Evolutionary conservation across 2,329 filamentous ascomycete species (phyloP).

Genomic region (Fusarium brachygibbosum): DNA sequence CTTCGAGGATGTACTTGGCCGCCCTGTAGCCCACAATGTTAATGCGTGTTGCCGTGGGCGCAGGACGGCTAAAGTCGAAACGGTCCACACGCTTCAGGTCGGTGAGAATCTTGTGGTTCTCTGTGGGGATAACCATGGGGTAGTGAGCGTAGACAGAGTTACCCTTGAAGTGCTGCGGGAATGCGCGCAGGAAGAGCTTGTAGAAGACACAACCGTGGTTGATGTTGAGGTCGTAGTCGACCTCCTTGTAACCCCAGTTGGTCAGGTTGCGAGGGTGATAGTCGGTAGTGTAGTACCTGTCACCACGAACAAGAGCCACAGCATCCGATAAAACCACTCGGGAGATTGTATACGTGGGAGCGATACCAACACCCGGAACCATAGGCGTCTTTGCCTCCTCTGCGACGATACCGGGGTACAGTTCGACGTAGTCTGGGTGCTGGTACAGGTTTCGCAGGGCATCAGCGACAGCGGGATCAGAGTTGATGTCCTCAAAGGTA

Average conservation of each 20-base stretch:
- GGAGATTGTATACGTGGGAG: slow-evolving; percentile 81
- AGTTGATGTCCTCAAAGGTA: slow-evolving; percentile 87
- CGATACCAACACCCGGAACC: slow-evolving; percentile 80
- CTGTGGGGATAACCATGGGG: slow-evolving; percentile 76
- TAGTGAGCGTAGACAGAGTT: slow-evolving; percentile 88
- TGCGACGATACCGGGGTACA: slow-evolving; percentile 83
- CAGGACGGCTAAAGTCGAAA: slow-evolving; percentile 78
- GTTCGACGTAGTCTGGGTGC: slow-evolving; percentile 82
- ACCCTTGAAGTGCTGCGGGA: slow-evolving; percentile 82
- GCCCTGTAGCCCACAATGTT: slow-evolving; percentile 72
- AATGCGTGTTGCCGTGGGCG: slow-evolving; percentile 62
- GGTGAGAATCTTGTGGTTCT: slow-evolving; percentile 79
- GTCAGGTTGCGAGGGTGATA: slow-evolving; percentile 81
- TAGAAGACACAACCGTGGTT: slow-evolving; percentile 89
- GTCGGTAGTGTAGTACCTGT: slow-evolving; percentile 84
- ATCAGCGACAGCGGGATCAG: slow-evolving; percentile 77
- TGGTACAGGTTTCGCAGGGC: slow-evolving; percentile 77
- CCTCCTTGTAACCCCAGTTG: slow-evolving; percentile 86
- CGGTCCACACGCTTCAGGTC: slow-evolving; percentile 74
- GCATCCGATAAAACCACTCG: slow-evolving; percentile 83
- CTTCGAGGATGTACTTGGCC: slow-evolving; percentile 72
- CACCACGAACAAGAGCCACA: slow-evolving; percentile 81
- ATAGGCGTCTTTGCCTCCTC: slow-evolving; percentile 82
- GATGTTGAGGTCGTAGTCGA: slow-evolving; percentile 77
- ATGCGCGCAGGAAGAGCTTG: slow-evolving; percentile 83